Conservation (phyloP, 139 green algal species). For the Edaphochlamys debaryana region DNA sequence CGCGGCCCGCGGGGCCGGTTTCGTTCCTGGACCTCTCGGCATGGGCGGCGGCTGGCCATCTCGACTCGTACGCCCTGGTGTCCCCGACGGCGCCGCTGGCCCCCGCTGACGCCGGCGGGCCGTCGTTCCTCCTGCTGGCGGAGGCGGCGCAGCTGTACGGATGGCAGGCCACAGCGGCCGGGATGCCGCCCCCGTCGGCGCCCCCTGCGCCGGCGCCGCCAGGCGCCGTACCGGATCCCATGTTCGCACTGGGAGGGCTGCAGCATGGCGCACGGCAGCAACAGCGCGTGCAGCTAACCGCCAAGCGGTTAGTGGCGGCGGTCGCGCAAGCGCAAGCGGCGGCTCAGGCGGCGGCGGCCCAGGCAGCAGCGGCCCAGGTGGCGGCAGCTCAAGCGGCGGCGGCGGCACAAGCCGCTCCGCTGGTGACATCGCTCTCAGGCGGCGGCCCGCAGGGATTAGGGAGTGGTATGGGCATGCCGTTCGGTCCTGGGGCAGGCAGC, state of each 20-base stretch:
- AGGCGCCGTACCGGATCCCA: background rate
- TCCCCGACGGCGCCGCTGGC: background rate
- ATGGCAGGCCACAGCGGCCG: background rate
- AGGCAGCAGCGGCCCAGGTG: too few species aligned
- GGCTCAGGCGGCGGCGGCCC: background rate
- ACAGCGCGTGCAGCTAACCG: background rate
- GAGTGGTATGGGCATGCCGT: too few species aligned
- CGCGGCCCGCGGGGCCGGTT: slow-evolving; percentile 8
- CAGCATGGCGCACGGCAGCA: background rate
- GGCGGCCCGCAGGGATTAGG: too few species aligned
- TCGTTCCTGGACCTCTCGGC: background rate
- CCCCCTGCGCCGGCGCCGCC: background rate
- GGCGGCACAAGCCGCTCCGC: too few species aligned
- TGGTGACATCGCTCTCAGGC: too few species aligned
- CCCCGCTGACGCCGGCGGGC: background rate
- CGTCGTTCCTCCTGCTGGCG: background rate
- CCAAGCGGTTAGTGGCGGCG: background rate
- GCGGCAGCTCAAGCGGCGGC: too few species aligned
- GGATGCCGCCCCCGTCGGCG: background rate
- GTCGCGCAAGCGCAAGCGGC: too few species aligned
- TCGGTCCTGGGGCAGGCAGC: too few species aligned
- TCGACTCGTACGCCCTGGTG: slow-evolving; percentile 11
- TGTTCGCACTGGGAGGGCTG: slow-evolving; percentile 24
- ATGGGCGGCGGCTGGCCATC: background rate
- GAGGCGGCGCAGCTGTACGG: slow-evolving; percentile 13